Conservation (phyloP, 2,329 filamentous ascomycete species). For the Verticillium zaregamsianum region DNA sequence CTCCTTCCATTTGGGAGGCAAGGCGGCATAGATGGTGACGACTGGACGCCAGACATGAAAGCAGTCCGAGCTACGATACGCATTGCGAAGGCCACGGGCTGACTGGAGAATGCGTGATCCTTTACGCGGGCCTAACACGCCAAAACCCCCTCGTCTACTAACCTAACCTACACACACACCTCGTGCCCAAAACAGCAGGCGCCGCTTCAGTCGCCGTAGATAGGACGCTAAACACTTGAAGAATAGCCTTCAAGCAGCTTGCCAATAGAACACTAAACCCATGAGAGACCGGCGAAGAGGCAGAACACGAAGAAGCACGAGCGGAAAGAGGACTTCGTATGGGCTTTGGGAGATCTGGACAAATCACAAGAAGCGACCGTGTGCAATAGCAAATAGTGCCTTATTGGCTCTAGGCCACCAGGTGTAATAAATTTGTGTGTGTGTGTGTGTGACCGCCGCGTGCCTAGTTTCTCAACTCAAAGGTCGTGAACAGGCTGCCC, state of each 20-base stretch:
- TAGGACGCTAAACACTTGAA: conserved; percentile 14
- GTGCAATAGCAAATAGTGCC: too few relatives aligned
- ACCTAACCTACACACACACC: conserved; percentile 1
- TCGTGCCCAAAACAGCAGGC: conserved; percentile 6
- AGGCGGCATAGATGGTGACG: conserved; percentile 12
- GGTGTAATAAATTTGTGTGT: too few relatives aligned
- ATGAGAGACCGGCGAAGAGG: too few relatives aligned
- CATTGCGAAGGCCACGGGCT: conserved; percentile 22
- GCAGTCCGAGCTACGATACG: conserved; percentile 22
- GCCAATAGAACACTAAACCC: too few relatives aligned
- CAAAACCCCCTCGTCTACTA: conserved; percentile 1
- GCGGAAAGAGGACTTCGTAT: too few relatives aligned
- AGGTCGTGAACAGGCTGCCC: not conserved
- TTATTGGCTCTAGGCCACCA: too few relatives aligned
- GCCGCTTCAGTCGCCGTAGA: conserved; percentile 12
- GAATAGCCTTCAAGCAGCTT: conserved; percentile 7
- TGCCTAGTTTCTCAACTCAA: too few relatives aligned
- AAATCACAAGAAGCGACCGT: too few relatives aligned
- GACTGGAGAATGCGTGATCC: conserved; percentile 11
- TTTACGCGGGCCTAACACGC: not conserved
- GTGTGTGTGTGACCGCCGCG: too few relatives aligned
- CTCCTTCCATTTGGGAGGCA: not conserved
- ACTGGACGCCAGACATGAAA: conserved; percentile 23
- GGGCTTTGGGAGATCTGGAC: too few relatives aligned
- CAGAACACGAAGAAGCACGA: too few relatives aligned